phyloP scores from a whole-genome alignment of 305 asterid species.

The Solanum chacoense region DNA sequence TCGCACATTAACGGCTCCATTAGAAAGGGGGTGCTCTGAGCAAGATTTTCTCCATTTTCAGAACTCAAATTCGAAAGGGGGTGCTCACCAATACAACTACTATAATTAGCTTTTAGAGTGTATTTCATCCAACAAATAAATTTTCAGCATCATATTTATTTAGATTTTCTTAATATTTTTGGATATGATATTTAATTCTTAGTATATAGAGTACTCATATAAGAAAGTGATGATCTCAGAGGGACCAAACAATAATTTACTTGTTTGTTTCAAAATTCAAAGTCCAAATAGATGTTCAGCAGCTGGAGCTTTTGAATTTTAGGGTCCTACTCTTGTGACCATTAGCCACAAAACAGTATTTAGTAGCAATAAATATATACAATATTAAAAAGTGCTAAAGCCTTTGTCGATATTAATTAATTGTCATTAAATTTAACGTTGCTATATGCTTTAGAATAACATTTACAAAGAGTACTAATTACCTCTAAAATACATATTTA shows the following conservation, averaged over 20 bases:
- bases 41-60: not conserved
- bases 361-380: not conserved
- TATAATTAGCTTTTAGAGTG: not conserved
- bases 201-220: not conserved
- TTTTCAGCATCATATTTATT: not conserved
- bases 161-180: not conserved
- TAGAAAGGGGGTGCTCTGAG: too few relatives aligned
- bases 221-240: not conserved
- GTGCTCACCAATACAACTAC: not conserved
- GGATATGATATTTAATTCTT: not conserved
- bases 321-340: not conserved
- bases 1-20: not conserved
- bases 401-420: accelerated
- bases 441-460: not conserved
- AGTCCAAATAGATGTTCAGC: not conserved
- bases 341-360: not conserved
- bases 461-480: not conserved
- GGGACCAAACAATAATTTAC: not conserved
- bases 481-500: not conserved
- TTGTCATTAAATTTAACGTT: not conserved
- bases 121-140: not conserved
- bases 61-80: not conserved
- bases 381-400: not conserved
- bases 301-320: not conserved
- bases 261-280: not conserved